These are phyloP conservation scores for Paraphoma sp. DNA, from an alignment of 2,329 filamentous ascomycete genomes.

Conservation along the genomic window DNA sequence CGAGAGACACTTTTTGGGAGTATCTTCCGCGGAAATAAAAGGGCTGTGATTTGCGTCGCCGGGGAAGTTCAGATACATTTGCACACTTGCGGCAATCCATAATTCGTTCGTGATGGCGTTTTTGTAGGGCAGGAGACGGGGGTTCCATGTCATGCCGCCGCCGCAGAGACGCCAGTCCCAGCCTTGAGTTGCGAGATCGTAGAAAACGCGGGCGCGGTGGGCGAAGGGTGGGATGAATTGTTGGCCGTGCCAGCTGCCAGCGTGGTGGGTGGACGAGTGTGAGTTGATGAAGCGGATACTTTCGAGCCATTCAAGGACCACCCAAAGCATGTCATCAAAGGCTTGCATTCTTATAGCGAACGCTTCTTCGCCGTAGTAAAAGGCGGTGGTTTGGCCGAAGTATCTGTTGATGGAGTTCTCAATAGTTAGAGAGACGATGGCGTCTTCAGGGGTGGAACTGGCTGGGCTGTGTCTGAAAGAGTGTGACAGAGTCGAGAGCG, in stretches of 20 bases:
- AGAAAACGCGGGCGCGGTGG: slow-evolving; percentile 84
- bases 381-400: slow-evolving; percentile 77
- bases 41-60: slow-evolving; percentile 78
- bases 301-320: slow-evolving; percentile 90
- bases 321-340: slow-evolving; percentile 95
- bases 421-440: slow-evolving; percentile 46
- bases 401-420: slow-evolving; percentile 85
- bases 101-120: slow-evolving; percentile 96
- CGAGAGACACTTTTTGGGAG: background rate
- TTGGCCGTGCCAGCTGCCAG: slow-evolving; percentile 71
- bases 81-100: slow-evolving; percentile 81
- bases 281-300: slow-evolving; percentile 75
- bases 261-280: slow-evolving; percentile 71
- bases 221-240: slow-evolving; percentile 80
- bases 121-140: slow-evolving; percentile 78
- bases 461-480: slow-evolving; percentile 57
- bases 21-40: slow-evolving; percentile 56
- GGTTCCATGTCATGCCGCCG: slow-evolving; percentile 93
- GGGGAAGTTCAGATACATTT: slow-evolving; percentile 90
- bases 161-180: slow-evolving; percentile 84
- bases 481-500: slow-evolving; percentile 73
- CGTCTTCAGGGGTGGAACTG: slow-evolving; percentile 46
- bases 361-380: slow-evolving; percentile 86
- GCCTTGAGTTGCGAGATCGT: slow-evolving; percentile 77
- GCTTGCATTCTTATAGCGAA: slow-evolving; percentile 78